Evolutionary conservation across 139 green algal genomes (phyloP).

Genomic region (Chlorella sp.): DNA sequence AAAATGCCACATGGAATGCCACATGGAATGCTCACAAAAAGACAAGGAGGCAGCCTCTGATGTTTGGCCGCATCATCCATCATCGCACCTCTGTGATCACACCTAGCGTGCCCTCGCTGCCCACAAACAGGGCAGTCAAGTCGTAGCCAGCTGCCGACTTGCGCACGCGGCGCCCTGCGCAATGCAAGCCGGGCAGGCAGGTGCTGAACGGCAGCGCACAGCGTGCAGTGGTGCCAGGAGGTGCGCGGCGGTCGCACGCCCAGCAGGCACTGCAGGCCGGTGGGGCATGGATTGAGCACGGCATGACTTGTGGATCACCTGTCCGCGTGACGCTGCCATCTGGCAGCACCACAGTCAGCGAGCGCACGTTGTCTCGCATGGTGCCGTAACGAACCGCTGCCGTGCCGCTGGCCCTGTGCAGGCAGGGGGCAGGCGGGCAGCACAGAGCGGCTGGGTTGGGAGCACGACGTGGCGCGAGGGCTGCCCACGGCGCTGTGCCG

Average conservation of each 20-base stretch:
- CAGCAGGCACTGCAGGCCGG: background rate
- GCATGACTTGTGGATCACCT: background rate
- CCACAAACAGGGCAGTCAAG: constrained; percentile 68
- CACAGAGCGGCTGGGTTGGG: background rate
- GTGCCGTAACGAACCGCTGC: constrained; percentile 78
- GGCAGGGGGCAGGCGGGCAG: background rate
- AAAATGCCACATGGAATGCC: too few relatives aligned
- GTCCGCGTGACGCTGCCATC: constrained; percentile 50
- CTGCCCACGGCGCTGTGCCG: too few relatives aligned
- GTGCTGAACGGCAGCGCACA: too few relatives aligned
- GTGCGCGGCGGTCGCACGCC: too few relatives aligned
- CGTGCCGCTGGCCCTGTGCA: constrained; percentile 62
- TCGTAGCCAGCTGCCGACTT: constrained; percentile 72
- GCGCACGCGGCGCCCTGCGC: constrained; percentile 46
- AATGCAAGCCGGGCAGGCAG: too few relatives aligned
- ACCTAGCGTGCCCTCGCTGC: constrained; percentile 69
- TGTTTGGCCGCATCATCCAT: too few relatives aligned
- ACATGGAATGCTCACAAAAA: background rate
- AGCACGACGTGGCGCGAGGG: background rate
- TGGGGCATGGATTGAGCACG: too few relatives aligned
- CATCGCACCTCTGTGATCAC: constrained; percentile 65
- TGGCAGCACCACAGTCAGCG: constrained; percentile 62
- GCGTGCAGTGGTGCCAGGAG: too few relatives aligned
- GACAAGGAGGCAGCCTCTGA: background rate
- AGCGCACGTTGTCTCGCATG: constrained; percentile 74